These are phyloP conservation scores for Corymbia calophylla DNA, from an alignment of 441 rosid genomes.

Conservation along the genomic window DNA sequence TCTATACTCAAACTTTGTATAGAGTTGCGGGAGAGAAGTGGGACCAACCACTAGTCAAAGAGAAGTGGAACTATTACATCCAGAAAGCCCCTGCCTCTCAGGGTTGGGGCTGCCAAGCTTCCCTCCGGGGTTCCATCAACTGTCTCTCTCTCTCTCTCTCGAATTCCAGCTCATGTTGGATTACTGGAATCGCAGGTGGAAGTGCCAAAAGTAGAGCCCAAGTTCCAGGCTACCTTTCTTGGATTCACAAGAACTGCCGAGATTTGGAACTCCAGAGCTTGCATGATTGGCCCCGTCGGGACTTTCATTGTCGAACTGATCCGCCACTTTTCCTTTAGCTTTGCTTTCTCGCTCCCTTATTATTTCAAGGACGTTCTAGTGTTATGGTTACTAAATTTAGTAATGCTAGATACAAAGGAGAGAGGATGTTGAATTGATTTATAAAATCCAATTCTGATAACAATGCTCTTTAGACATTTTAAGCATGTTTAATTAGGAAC, in stretches of 20 bases:
- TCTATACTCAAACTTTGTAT: no score
- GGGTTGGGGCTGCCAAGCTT: constrained; percentile 51
- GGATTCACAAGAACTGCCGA: constrained; percentile 82
- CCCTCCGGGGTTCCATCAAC: constrained; percentile 42
- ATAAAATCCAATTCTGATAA: neutral
- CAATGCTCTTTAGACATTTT: neutral
- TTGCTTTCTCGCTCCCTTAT: neutral
- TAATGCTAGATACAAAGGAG: neutral
- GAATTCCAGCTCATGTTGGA: neutral
- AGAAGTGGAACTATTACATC: neutral
- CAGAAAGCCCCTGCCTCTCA: constrained; percentile 22
- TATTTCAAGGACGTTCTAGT: neutral
- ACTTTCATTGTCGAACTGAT: constrained; percentile 66
- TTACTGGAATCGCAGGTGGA: constrained; percentile 27
- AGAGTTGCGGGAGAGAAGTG: no score
- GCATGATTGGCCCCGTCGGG: constrained; percentile 79
- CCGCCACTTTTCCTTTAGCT: neutral
- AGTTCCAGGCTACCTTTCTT: constrained; percentile 47
- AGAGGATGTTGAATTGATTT: neutral
- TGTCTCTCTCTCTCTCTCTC: no score
- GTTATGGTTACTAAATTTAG: neutral
- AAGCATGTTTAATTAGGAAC: neutral
- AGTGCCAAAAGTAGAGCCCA: constrained; percentile 66
- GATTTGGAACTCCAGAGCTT: constrained; percentile 81
- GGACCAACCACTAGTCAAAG: no score